These are phyloP conservation scores for Wallacemonas sp. DNA, from an alignment of 208 protist genomes.

Conservation along the genomic window DNA sequence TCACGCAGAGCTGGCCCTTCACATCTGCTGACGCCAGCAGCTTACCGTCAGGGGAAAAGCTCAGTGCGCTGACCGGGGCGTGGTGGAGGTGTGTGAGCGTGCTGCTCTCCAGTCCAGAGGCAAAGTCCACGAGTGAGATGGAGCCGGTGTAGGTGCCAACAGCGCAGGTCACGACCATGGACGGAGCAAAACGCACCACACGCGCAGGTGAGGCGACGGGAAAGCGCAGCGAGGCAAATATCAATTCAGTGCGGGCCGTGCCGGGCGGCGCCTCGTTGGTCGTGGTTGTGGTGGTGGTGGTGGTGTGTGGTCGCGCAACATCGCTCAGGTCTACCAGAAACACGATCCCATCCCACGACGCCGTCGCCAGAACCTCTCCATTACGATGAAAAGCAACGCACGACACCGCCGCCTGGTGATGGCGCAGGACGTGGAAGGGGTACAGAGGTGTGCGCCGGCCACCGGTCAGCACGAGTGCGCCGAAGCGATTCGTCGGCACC, in stretches of 20 bases:
- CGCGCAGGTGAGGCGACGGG: constrained; percentile 45
- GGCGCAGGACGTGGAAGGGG: constrained; percentile 52
- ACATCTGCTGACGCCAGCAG: constrained; percentile 75
- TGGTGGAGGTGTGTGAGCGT: constrained; percentile 46
- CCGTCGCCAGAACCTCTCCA: constrained; percentile 74
- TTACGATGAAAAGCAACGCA: constrained; percentile 61
- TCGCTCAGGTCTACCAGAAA: constrained; percentile 47
- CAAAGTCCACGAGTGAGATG: constrained; percentile 66
- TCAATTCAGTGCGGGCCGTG: background rate
- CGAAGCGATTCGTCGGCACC: constrained; percentile 9
- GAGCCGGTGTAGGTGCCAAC: constrained; percentile 60
- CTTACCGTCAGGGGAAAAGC: constrained; percentile 64
- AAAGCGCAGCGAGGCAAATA: constrained; percentile 16
- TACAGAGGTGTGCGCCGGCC: constrained; percentile 17
- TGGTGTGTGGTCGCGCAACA: background rate
- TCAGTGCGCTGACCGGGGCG: constrained; percentile 55
- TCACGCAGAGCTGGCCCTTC: constrained; percentile 60
- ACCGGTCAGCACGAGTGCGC: constrained; percentile 2
- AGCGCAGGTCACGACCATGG: constrained; percentile 76
- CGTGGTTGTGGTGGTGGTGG: background rate
- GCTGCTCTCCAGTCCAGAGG: constrained; percentile 38
- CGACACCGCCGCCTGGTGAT: constrained; percentile 61
- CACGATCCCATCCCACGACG: constrained; percentile 68
- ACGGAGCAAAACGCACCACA: constrained; percentile 52
- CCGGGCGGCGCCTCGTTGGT: background rate